A percentile compares a stretch with the other conserved stretches of the same genome.
Conservation (phyloP, 768 basidiomycete genomes). For the Sutorius australiensis region DNA sequence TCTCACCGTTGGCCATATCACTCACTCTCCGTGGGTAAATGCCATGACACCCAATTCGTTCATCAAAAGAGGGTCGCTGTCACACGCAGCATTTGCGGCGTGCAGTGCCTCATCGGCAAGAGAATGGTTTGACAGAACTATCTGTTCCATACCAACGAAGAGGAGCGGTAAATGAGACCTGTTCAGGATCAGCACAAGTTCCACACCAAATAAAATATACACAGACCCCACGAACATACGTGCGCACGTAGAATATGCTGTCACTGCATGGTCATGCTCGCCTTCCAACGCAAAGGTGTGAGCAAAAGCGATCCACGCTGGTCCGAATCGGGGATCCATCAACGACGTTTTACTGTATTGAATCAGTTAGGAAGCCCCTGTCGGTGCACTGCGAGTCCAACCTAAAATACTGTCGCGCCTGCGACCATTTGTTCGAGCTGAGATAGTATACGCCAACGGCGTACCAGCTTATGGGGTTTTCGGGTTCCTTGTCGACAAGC, state of each 20-base stretch:
- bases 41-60: slow-evolving; percentile 95
- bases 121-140: slow-evolving; percentile 75
- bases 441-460: slow-evolving; percentile 98
- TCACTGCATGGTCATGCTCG: slow-evolving; percentile 98
- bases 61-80: slow-evolving; percentile 81
- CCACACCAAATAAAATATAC: background rate
- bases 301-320: slow-evolving; percentile 97
- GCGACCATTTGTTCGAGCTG: slow-evolving; percentile 78
- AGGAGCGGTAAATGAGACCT: slow-evolving; percentile 95
- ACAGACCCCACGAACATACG: slow-evolving; percentile 89
- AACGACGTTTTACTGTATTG: slow-evolving; percentile 81
- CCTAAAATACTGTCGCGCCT: slow-evolving; percentile 95
- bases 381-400: slow-evolving; percentile 30
- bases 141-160: slow-evolving; percentile 98
- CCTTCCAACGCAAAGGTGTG: slow-evolving; percentile 97
- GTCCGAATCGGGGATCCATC: slow-evolving; percentile 94
- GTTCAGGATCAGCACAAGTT: slow-evolving; percentile 9
- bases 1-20: slow-evolving; percentile 6
- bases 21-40: slow-evolving; percentile 81
- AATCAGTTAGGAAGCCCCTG: slow-evolving; percentile 7
- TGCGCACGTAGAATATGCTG: slow-evolving; percentile 95
- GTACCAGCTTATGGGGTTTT: slow-evolving; percentile 94
- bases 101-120: slow-evolving; percentile 87
- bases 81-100: slow-evolving; percentile 77
- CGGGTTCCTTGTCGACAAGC: slow-evolving; percentile 90